phyloP scores from a whole-genome alignment of 768 basidiomycete species.

The Dioszegia hungarica region DNA sequence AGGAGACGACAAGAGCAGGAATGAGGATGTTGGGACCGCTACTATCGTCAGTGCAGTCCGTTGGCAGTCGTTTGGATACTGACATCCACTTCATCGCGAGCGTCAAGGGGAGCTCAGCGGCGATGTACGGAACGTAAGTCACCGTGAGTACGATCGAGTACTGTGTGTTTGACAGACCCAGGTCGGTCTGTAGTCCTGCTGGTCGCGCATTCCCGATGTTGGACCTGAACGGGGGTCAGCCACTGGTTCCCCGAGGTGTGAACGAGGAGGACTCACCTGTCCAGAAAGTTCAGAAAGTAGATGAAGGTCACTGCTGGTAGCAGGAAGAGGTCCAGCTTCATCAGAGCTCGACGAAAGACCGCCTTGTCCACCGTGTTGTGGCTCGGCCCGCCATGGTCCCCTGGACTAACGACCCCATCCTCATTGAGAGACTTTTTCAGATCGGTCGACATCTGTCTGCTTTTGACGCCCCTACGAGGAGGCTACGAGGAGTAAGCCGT shows the following conservation, averaged over 20 bases:
- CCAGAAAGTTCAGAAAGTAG: conserved; percentile 28
- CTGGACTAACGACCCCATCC: neutral
- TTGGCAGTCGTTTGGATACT: neutral
- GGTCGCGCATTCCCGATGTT: conserved; percentile 62
- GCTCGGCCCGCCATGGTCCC: neutral
- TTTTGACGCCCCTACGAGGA: too few relatives aligned
- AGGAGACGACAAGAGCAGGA: conserved; percentile 61
- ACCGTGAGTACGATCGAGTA: conserved; percentile 49
- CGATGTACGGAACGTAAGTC: conserved; percentile 53
- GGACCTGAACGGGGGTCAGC: conserved; percentile 3
- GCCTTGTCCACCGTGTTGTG: neutral
- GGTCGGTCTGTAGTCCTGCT: conserved; percentile 58
- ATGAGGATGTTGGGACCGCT: conserved; percentile 60
- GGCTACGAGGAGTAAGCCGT: too few relatives aligned
- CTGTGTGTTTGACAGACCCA: conserved; percentile 53
- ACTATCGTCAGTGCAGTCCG: conserved; percentile 23
- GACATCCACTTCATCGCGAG: conserved; percentile 54
- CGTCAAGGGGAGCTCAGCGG: conserved; percentile 62
- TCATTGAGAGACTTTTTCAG: neutral
- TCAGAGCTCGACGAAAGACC: conserved; percentile 11
- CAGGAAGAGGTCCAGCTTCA: conserved; percentile 20
- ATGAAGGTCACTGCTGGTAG: conserved; percentile 19
- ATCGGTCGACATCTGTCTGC: neutral
- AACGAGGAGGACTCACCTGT: conserved; percentile 12
- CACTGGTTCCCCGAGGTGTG: neutral